A percentile compares a stretch with the other conserved stretches of the same genome.
phyloP scores from a whole-genome alignment of 495 filamentous ascomycete species.

The Trichoderma virens region DNA sequence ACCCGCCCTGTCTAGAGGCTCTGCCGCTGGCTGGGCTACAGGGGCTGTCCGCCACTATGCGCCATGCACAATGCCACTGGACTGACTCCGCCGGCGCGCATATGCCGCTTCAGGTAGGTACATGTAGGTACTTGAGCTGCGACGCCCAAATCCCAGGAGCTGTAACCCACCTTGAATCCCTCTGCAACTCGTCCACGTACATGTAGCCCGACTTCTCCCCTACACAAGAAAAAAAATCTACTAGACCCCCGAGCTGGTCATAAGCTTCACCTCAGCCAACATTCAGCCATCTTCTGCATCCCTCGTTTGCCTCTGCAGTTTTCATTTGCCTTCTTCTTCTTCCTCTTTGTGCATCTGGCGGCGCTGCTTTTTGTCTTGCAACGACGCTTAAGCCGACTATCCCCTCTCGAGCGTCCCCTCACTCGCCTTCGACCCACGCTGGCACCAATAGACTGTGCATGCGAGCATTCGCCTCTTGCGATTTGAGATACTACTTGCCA shows the following conservation, averaged over 20 bases:
- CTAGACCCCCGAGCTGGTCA: neutral
- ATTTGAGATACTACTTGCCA: neutral
- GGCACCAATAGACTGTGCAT: constrained; percentile 1
- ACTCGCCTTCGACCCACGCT: constrained; percentile 5
- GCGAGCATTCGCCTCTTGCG: constrained; percentile 3
- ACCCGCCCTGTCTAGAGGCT: neutral
- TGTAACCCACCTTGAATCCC: neutral
- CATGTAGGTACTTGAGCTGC: neutral
- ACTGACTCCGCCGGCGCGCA: neutral
- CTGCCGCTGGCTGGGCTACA: neutral
- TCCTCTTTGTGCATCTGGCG: neutral
- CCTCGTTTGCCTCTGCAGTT: neutral
- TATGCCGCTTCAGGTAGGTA: neutral
- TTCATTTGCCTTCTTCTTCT: neutral
- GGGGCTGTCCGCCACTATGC: neutral
- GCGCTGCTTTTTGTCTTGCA: neutral
- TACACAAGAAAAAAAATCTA: neutral
- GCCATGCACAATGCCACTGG: neutral
- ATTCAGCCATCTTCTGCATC: neutral
- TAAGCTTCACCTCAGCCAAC: constrained; percentile 1
- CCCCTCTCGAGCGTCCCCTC: constrained; percentile 5
- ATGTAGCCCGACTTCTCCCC: no score
- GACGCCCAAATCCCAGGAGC: neutral
- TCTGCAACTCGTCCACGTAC: no score
- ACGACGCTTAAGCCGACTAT: neutral